phyloP scores from a whole-genome alignment of 2,329 filamentous ascomycete species.

The Clarireedia paspali region DNA sequence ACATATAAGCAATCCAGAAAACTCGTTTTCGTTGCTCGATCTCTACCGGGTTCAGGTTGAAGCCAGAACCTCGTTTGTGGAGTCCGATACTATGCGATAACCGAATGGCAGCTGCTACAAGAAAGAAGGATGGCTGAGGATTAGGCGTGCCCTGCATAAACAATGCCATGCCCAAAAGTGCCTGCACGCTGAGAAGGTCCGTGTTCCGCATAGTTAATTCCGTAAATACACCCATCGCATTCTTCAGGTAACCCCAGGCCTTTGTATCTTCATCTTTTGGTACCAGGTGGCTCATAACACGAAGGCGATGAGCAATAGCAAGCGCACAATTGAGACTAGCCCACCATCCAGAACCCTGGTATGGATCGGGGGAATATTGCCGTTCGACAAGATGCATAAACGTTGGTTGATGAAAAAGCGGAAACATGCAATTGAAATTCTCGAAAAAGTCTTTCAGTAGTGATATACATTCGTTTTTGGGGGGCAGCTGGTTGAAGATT shows the following conservation, averaged over 20 bases:
- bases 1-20: constrained; percentile 69
- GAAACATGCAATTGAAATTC: constrained; percentile 99
- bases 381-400: constrained; percentile 96
- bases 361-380: constrained; percentile 88
- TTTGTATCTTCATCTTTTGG: constrained; percentile 88
- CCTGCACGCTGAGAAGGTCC: constrained; percentile 90
- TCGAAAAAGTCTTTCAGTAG: constrained; percentile 92
- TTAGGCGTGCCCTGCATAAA: constrained; percentile 97
- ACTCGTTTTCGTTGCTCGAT: constrained; percentile 81
- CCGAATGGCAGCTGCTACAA: constrained; percentile 84
- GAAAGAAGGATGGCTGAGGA: constrained; percentile 85
- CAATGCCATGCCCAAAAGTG: constrained; percentile 82
- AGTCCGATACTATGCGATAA: constrained; percentile 90
- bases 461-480: constrained; percentile 80
- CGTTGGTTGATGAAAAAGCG: constrained; percentile 92
- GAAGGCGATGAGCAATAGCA: constrained; percentile 85
- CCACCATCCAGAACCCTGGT: constrained; percentile 97
- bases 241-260: constrained; percentile 93
- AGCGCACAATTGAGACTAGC: constrained; percentile 89
- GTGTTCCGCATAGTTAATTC: constrained; percentile 95
- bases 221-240: constrained; percentile 86
- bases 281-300: constrained; percentile 92
- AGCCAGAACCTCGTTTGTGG: constrained; percentile 86
- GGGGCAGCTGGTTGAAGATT: constrained; percentile 74
- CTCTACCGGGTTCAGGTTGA: constrained; percentile 88